Base-by-base conservation (phyloP, 768 basidiomycete species). In the Multifurca ochricompacta region DNA sequence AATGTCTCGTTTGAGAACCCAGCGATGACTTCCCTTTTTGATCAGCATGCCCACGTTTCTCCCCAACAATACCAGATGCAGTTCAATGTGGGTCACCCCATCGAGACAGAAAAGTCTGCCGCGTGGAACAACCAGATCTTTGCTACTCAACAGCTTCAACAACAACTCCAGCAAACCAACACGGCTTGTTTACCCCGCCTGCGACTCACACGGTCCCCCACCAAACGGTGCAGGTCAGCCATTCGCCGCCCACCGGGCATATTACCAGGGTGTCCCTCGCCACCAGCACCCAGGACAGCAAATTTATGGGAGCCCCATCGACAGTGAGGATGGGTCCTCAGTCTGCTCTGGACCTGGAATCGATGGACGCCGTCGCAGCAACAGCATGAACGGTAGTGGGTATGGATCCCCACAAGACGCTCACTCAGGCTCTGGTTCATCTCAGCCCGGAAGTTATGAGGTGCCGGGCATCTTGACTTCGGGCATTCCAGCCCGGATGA, bases 1-100 rank as follows among this genome's bases (percentile, higher is more conserved):
- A 61, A 68, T 1, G 73, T 74, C 55, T 74, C 75, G 3, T 79
- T 70, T 51, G 79, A 80, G 63, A 80, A 80, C 54, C 79, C 79
- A 2, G 73, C 73, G 2, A 75, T 78, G 70, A 65, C 74, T 48
- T 62, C 70, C 11, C 59, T 73, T 28, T 76, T 76, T 54, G 75
- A 76, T 50, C 68, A 73, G 41, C 66, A 68, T 50, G 49, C 63
- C 31, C 61, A 58, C 31, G 67, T 71, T 51, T 55, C 65, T 28
- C 13, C 62, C 16, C 60, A 65, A 30, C 70, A 71, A 41, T 73
- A 59, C 30, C 59, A 56, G 48, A 61, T 60, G 60, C 61, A 62
- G 40, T 45, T 35, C 40, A 51, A 51, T 25, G 27, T 58, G 18
- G 56, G 60, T 39, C 39, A 58, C 32, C 14, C 59, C 3, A 53